Conservation (phyloP, 2,329 filamentous ascomycete genomes). For the Fusarium sp. region DNA sequence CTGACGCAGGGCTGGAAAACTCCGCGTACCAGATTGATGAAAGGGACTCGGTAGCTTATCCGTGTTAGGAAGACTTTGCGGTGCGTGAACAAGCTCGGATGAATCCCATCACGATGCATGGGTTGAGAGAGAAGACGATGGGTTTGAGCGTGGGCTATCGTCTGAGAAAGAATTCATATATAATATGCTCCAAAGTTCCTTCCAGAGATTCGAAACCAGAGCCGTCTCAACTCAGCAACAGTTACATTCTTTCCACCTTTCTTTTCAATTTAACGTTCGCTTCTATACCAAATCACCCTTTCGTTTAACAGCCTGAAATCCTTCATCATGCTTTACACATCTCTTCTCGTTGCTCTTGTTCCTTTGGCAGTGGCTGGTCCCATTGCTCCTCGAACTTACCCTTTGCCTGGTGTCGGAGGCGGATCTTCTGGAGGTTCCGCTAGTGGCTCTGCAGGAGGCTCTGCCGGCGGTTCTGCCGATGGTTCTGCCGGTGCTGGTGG, state of each 20-base stretch:
- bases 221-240: conserved; percentile 28
- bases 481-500: not conserved
- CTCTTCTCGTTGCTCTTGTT: conserved; percentile 41
- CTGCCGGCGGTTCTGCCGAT: no score
- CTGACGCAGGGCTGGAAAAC: conserved; percentile 13
- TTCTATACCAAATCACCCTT: conserved; percentile 13
- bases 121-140: not conserved
- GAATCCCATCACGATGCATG: conserved; percentile 17
- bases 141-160: conserved; percentile 21
- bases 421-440: not conserved
- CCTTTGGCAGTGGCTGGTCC: conserved; percentile 43
- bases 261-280: conserved; percentile 5
- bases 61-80: conserved; percentile 37
- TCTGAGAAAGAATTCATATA: conserved; percentile 18
- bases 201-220: conserved; percentile 1
- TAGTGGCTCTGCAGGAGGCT: no score
- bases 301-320: conserved; percentile 3
- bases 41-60: conserved; percentile 28
- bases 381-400: conserved; percentile 21
- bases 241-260: conserved; percentile 23
- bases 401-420: conserved; percentile 1
- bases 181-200: not conserved
- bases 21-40: conserved; percentile 22
- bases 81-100: conserved; percentile 1
- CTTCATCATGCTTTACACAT: conserved; percentile 39